phyloP scores from a whole-genome alignment of 2,329 filamentous ascomycete genomes.

The Teratosphaeria nubilosa region DNA sequence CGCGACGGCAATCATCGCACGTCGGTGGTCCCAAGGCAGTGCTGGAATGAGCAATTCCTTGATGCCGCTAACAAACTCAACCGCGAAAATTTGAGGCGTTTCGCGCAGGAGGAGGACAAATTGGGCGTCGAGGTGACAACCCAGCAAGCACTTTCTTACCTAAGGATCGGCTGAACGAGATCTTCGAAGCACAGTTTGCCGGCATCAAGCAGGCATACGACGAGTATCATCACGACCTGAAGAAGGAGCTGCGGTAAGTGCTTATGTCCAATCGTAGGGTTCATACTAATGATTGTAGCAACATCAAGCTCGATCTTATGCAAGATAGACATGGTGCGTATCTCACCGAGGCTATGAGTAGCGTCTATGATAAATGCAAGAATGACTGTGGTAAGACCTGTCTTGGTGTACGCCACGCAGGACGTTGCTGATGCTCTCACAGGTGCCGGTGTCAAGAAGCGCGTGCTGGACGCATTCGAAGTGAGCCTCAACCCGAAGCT shows the following conservation, averaged over 20 bases:
- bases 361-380: conserved; percentile 13
- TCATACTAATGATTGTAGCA: conserved; percentile 5
- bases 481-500: too few relatives aligned
- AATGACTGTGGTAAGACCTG: neutral
- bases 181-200: too few relatives aligned
- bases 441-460: too few relatives aligned
- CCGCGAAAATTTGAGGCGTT: neutral
- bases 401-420: neutral
- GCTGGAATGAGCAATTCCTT: conserved; percentile 16
- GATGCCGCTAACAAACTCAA: neutral
- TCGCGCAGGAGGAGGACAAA: neutral
- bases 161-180: too few relatives aligned
- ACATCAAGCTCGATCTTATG: conserved; percentile 8
- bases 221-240: neutral
- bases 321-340: conserved; percentile 3
- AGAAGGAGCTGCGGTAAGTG: neutral
- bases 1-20: conserved; percentile 10
- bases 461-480: too few relatives aligned
- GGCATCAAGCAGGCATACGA: neutral
- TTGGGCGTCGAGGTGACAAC: conserved; percentile 1
- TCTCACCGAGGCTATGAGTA: conserved; percentile 3
- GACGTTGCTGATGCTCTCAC: neutral
- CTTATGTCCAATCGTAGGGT: neutral
- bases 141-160: neutral
- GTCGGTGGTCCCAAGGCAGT: conserved; percentile 1